Percentiles rank a stretch among this genome's conserved stretches.
Conservation (phyloP, 176 grass and related monocot genomes). For the Phoenix dactylifera region DNA sequence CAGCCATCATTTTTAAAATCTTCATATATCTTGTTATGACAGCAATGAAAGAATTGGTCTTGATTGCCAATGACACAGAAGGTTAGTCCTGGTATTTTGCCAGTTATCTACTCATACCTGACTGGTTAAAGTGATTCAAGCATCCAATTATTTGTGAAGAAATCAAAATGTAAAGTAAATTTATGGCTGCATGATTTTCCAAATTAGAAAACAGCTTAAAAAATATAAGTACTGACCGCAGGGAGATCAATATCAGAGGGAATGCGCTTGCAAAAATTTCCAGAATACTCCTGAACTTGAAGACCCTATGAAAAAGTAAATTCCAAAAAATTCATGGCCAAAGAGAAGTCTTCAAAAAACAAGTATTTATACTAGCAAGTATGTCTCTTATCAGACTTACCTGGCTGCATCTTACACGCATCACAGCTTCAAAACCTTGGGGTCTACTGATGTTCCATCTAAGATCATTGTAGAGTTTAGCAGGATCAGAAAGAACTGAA, state of each 20-base stretch:
- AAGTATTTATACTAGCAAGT: constrained; percentile 1
- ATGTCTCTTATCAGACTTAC: constrained; percentile 31
- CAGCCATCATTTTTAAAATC: too few relatives aligned
- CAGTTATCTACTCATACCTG: too few relatives aligned
- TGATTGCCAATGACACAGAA: too few relatives aligned
- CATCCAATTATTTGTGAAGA: too few relatives aligned
- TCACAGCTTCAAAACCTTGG: constrained; percentile 86
- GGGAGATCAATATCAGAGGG: constrained; percentile 93
- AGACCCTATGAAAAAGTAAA: constrained; percentile 39
- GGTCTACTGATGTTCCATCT: constrained; percentile 95
- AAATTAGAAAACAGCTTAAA: neutral
- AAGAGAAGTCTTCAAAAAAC: too few relatives aligned
- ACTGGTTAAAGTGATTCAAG: too few relatives aligned
- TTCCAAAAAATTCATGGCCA: neutral
- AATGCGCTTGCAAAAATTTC: constrained; percentile 87
- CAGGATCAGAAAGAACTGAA: constrained; percentile 78
- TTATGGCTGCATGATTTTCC: too few relatives aligned
- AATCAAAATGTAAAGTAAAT: too few relatives aligned
- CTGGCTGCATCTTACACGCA: constrained; percentile 80
- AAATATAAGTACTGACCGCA: constrained; percentile 36
- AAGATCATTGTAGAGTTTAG: constrained; percentile 84
- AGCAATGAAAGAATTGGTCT: too few relatives aligned
- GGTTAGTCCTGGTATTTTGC: too few relatives aligned
- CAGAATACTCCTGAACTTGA: constrained; percentile 77
- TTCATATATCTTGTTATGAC: too few relatives aligned